These are phyloP conservation scores for Camelina neglecta DNA, from an alignment of 345 rosid species.

Conservation along the genomic window DNA sequence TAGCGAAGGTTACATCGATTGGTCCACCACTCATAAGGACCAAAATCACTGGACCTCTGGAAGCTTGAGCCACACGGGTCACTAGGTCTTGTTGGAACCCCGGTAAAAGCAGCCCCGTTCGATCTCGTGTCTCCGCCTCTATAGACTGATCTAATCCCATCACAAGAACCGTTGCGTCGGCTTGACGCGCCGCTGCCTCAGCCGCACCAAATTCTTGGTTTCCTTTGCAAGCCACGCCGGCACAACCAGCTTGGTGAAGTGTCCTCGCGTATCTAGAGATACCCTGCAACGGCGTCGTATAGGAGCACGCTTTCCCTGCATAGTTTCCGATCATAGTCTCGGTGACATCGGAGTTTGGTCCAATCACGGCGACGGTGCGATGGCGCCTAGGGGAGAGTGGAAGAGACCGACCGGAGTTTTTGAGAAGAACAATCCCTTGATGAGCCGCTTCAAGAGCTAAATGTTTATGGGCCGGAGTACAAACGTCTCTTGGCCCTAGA, in stretches of 20 bases:
- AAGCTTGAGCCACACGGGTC: constrained; percentile 65
- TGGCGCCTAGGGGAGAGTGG: constrained; percentile 66
- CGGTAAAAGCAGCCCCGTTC: constrained; percentile 68
- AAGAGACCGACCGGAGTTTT: constrained; percentile 55
- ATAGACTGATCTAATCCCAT: constrained; percentile 94
- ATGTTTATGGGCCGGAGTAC: constrained; percentile 66
- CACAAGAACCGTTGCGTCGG: constrained; percentile 77
- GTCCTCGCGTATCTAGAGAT: constrained; percentile 63
- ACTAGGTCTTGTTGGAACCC: constrained; percentile 84
- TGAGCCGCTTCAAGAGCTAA: constrained; percentile 86
- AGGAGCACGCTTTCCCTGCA: constrained; percentile 83
- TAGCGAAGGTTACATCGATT: constrained; percentile 81
- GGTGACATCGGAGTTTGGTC: constrained; percentile 92
- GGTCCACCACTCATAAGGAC: constrained; percentile 92
- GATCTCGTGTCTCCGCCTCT: constrained; percentile 78
- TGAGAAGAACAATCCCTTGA: constrained; percentile 84
- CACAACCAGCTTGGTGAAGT: constrained; percentile 70
- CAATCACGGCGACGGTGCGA: constrained; percentile 77
- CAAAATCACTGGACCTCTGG: constrained; percentile 70
- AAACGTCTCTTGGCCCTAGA: constrained; percentile 82
- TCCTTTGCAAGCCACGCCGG: constrained; percentile 56
- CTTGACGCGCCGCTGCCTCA: constrained; percentile 61
- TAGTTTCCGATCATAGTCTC: constrained; percentile 97
- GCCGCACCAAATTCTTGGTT: constrained; percentile 56
- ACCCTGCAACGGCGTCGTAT: constrained; percentile 77